A percentile compares a stretch with the other conserved stretches of the same genome.
phyloP scores from a whole-genome alignment of 169 alveolate genomes.

The Cryptosporidium canis region DNA sequence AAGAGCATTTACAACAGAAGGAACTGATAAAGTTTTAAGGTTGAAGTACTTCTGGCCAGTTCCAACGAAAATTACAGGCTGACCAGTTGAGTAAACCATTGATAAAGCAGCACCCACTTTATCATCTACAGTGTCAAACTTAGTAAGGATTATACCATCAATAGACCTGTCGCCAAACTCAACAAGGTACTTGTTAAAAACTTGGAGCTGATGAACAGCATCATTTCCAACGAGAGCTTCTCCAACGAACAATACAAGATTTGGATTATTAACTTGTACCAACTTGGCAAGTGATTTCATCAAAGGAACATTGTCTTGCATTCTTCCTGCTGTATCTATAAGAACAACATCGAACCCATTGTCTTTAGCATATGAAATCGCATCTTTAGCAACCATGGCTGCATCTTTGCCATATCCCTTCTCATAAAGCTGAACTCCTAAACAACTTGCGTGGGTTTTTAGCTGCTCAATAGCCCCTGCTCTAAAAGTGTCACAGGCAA shows the following conservation, averaged over 20 bases:
- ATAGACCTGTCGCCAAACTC: constrained; percentile 93
- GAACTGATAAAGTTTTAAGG: constrained; percentile 91
- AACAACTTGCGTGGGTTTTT: constrained; percentile 94
- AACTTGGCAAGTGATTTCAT: constrained; percentile 91
- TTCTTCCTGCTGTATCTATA: constrained; percentile 99
- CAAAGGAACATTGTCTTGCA: constrained; percentile 99
- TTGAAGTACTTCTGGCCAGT: constrained; percentile 99
- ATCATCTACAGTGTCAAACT: constrained; percentile 99
- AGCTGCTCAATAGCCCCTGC: constrained; percentile 99
- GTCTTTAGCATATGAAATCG: constrained; percentile 88
- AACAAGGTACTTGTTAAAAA: constrained; percentile 94
- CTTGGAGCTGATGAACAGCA: constrained; percentile 97
- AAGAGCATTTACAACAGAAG: constrained; percentile 89
- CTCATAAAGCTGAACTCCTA: constrained; percentile 95
- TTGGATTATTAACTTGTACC: constrained; percentile 96
- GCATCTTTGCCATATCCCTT: constrained; percentile 99
- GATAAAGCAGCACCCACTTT: constrained; percentile 99
- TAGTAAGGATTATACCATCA: constrained; percentile 99
- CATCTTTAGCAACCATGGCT: constrained; percentile 95
- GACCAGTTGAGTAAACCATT: constrained; percentile 98
- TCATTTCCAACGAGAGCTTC: constrained; percentile 99
- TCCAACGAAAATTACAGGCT: constrained; percentile 99
- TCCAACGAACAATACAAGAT: constrained; percentile 97
- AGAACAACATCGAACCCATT: constrained; percentile 95
- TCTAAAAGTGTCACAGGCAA: constrained; percentile 99